Evolutionary conservation across 768 basidiomycete genomes (phyloP).

Genomic region (Boletus pseudopeckii): DNA sequence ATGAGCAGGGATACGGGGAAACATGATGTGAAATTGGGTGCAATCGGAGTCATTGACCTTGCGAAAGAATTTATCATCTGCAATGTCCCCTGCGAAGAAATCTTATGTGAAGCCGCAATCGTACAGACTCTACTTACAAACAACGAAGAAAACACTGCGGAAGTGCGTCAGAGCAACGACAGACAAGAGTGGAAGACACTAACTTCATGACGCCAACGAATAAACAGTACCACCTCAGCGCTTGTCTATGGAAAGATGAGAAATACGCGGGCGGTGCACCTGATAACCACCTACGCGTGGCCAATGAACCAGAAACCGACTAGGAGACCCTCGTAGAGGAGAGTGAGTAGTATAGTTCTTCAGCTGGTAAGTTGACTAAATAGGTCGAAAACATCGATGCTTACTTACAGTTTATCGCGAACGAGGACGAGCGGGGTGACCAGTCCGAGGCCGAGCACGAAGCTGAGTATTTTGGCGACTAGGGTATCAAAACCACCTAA

Average conservation of each 20-base stretch:
- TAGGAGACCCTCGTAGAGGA: slow-evolving; percentile 79
- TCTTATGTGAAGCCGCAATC: neutral
- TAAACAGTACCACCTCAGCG: slow-evolving; percentile 79
- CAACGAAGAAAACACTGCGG: slow-evolving; percentile 73
- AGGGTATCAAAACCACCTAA: slow-evolving; percentile 85
- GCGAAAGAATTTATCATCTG: slow-evolving; percentile 92
- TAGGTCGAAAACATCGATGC: neutral
- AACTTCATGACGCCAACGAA: slow-evolving; percentile 86
- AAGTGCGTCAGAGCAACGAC: slow-evolving; percentile 7
- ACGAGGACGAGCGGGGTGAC: slow-evolving; percentile 84
- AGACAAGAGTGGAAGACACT: slow-evolving; percentile 26
- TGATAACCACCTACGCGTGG: slow-evolving; percentile 62
- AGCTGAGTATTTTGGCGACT: slow-evolving; percentile 89
- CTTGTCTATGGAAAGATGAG: slow-evolving; percentile 47
- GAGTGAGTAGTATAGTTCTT: slow-evolving; percentile 83
- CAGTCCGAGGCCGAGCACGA: slow-evolving; percentile 83
- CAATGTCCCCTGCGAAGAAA: slow-evolving; percentile 71
- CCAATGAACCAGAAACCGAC: slow-evolving; percentile 95
- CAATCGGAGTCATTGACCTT: slow-evolving; percentile 93
- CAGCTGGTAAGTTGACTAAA: slow-evolving; percentile 10
- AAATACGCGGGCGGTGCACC: slow-evolving; percentile 3
- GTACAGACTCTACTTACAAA: slow-evolving; percentile 56
- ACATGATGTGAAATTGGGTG: slow-evolving; percentile 81
- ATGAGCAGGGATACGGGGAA: slow-evolving; percentile 67
- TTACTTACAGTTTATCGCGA: slow-evolving; percentile 80